Evolutionary conservation across 2,329 filamentous ascomycete genomes (phyloP), one percentile per base, ranked within the genome.

Genomic region (Curvularia spicifera): DNA sequence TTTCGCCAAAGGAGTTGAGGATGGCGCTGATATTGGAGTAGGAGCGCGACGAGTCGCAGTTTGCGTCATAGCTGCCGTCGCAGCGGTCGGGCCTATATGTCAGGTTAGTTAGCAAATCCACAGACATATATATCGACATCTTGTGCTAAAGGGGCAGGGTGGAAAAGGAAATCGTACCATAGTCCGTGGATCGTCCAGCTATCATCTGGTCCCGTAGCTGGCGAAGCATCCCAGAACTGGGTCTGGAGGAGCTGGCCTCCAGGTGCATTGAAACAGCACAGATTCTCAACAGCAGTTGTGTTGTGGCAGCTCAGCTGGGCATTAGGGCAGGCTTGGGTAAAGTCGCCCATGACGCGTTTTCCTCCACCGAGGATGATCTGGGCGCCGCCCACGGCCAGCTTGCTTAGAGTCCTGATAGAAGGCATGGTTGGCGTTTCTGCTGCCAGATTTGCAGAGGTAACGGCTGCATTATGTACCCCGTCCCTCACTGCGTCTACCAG

Each of bases 171-270:
- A n/a, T 63, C 76, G 39, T 72, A 83, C 82, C 84, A 90, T 8
- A 92, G 80, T 1, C 89, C 89, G 70, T 92, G 90, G 40, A 91
- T 83, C 1, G 89, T 91, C 89, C 89, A 93, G 5, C 85, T 87
- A 70, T 91, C 84, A 49, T 76, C 77, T 2, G 90, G 89, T 0
- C 90, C 89, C 4, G 86, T 84, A 1, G 83, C 78, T 1, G 89
- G 89, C 57, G 83, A 72, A 0, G 86, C 84, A 70, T 93, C 89
- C 90, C 90, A 93, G 78, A 93, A 92, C 68, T 93, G 90, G 2
- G 90, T 92, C 74, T 87, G 85, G 4, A 92, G 81, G 44, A 93
- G 78, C 61, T 90, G 85, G 7, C 90, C 90, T 4, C 89, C 87
- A 0, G 89, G 89, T 22, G 85, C 82, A 69, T 90, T 90, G 79